A percentile compares a stretch with the other conserved stretches of the same genome.
Evolutionary conservation across 108 stramenopile genomes (phyloP).

Genomic region (Stephanodiscus minutulus): DNA sequence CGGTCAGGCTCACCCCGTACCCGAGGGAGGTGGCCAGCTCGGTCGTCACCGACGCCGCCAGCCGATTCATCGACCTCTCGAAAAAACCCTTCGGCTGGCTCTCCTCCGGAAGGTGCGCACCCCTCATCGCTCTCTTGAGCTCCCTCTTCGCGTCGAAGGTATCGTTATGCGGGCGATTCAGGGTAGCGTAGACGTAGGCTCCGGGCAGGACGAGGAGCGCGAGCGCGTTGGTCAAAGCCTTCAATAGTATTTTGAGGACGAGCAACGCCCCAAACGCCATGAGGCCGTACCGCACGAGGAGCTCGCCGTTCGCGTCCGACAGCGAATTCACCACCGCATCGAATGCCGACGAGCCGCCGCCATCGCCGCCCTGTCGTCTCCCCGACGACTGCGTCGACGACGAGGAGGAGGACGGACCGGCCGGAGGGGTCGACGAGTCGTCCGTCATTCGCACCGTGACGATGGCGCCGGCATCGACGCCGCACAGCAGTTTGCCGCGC

Average conservation of each 20-base stretch:
- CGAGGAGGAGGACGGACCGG: not conserved
- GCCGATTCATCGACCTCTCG: conserved; percentile 51
- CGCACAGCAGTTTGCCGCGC: conserved; percentile 15
- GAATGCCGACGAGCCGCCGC: not conserved
- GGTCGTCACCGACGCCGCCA: conserved; percentile 64
- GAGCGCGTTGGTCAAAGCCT: conserved; percentile 11
- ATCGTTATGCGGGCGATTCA: conserved; percentile 55
- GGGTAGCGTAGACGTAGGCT: conserved; percentile 57
- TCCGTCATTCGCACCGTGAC: conserved; percentile 13
- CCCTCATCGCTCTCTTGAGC: conserved; percentile 74
- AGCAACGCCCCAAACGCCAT: conserved; percentile 21
- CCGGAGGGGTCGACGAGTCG: not conserved
- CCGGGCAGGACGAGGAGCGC: conserved; percentile 52
- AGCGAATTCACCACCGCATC: not conserved
- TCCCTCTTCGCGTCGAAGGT: conserved; percentile 80
- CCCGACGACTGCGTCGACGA: not conserved
- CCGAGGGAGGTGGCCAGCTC: conserved; percentile 73
- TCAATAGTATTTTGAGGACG: conserved; percentile 22
- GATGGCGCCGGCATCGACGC: not conserved
- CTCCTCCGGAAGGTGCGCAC: conserved; percentile 71
- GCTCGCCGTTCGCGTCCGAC: conserved; percentile 25
- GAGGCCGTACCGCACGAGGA: conserved; percentile 20
- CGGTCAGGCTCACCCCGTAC: conserved; percentile 53
- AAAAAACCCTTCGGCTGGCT: conserved; percentile 69
- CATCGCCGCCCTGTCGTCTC: not conserved